Conservation (phyloP, 768 basidiomycete species). For the Psilocybe cubensis region DNA sequence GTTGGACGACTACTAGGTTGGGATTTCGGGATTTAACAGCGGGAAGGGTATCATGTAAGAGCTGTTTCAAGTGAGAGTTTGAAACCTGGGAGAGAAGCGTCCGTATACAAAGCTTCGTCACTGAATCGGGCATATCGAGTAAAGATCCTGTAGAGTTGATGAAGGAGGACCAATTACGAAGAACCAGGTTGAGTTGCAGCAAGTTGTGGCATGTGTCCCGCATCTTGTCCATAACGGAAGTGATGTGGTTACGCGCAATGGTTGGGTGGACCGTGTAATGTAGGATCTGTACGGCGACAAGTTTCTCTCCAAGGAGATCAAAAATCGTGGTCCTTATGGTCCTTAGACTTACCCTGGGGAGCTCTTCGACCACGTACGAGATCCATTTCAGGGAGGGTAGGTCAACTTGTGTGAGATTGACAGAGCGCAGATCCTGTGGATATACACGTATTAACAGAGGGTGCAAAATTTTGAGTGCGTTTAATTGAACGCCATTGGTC, state of each 20-base stretch:
- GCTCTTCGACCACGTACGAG: too few relatives aligned
- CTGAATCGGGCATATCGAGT: neutral
- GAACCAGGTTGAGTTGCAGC: slow-evolving; percentile 3
- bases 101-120: slow-evolving; percentile 1
- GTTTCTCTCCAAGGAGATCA: too few relatives aligned
- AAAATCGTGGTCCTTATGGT: too few relatives aligned
- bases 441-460: neutral
- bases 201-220: neutral
- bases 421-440: neutral
- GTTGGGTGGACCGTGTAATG: too few relatives aligned
- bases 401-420: slow-evolving; percentile 1
- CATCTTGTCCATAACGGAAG: neutral
- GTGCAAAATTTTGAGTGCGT: slow-evolving; percentile 12
- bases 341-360: too few relatives aligned
- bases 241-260: neutral
- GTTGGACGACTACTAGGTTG: slow-evolving; percentile 3
- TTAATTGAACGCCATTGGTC: neutral
- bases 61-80: neutral
- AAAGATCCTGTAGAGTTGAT: neutral
- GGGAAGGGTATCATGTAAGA: neutral
- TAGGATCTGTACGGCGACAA: too few relatives aligned
- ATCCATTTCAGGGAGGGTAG: too few relatives aligned
- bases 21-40: neutral
- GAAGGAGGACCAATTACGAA: neutral
- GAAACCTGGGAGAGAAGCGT: slow-evolving; percentile 2